Base-by-base conservation (phyloP, 768 basidiomycete species). In the Psilocybe cyanescens region DNA sequence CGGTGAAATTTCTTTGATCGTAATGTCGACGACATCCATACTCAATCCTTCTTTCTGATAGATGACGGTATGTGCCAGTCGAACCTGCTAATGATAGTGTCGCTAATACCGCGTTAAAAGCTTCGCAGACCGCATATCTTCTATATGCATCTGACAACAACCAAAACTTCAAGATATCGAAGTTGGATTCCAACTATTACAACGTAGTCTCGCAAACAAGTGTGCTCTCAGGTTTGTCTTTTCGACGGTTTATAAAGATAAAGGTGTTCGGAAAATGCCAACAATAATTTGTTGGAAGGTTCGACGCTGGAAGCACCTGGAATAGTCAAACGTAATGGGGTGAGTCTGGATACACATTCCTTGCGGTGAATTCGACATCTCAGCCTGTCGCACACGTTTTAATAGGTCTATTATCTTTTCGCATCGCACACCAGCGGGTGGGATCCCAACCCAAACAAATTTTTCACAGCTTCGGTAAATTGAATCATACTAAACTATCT, bases 61-160 rank as follows among this genome's bases (percentile, higher is more conserved):
- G 79, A 81, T 68, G 80, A 81, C 61, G 73, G 80, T 80, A 65
- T 30, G 70, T 9, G 24, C 6, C 19, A 24, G 16, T 44, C 14
- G 28, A 29, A 19, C 17, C 6, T 12, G 2, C 14, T 24, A n/a
- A 37, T 17, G 37, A 33, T 8, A 28, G 7, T 4, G n/a, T 24
- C 46, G 8, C 41, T 19, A 33, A 53, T 17, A 17, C 19, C 31
- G 30, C 45, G 17, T 29, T 8, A 52, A 35, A 44, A 81, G 80
- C 74, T 59, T 78, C 77, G 14, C 78, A 80, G 60, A 83, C 82
- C 0, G 74, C 83, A 6, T 88, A 87, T 67, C 77, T 88, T 12
- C 76, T 88, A 16, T 88, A 86, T 65, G 86, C 86, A 16, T 86
- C 85, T 4, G 86, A 88, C 72, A 85, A 85, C 71, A 88, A 88